Evolutionary conservation across 305 asterid species (phyloP).

Genomic region (Coffea humblotiana): DNA sequence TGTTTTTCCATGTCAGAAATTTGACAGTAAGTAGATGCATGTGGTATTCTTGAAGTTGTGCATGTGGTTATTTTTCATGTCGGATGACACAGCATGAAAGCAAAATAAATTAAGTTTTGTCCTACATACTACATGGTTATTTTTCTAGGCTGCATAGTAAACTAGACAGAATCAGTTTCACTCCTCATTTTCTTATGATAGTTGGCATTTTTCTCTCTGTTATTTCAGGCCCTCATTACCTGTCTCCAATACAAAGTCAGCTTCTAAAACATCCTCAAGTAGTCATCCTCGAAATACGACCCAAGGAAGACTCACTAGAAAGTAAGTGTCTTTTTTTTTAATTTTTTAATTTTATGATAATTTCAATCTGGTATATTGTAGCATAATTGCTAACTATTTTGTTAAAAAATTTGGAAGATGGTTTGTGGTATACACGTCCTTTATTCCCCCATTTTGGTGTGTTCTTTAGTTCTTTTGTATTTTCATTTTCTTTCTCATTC

Average conservation of each 20-base stretch:
- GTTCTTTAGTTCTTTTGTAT: conserved; percentile 2
- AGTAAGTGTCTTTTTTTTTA: conserved; percentile 22
- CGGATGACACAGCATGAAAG: neutral
- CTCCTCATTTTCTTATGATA: neutral
- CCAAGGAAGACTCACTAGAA: conserved; percentile 27
- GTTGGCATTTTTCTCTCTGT: conserved; percentile 2
- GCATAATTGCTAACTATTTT: neutral
- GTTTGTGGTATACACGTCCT: neutral
- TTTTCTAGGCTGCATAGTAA: neutral
- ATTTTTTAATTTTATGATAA: too few species aligned
- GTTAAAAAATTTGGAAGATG: neutral
- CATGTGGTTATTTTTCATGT: neutral
- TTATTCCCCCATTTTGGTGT: neutral
- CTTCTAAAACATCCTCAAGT: conserved; percentile 7
- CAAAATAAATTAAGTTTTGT: too few species aligned
- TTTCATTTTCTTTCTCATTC: neutral
- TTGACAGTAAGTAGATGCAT: neutral
- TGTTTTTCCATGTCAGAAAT: neutral
- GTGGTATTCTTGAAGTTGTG: neutral
- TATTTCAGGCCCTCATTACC: conserved; percentile 14
- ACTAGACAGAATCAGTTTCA: neutral
- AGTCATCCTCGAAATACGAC: neutral
- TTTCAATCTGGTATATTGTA: neutral
- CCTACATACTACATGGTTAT: neutral
- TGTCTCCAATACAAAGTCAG: conserved; percentile 13